Base-by-base conservation (phyloP, 768 basidiomycete genomes). In the Rubroboletus satanas region DNA sequence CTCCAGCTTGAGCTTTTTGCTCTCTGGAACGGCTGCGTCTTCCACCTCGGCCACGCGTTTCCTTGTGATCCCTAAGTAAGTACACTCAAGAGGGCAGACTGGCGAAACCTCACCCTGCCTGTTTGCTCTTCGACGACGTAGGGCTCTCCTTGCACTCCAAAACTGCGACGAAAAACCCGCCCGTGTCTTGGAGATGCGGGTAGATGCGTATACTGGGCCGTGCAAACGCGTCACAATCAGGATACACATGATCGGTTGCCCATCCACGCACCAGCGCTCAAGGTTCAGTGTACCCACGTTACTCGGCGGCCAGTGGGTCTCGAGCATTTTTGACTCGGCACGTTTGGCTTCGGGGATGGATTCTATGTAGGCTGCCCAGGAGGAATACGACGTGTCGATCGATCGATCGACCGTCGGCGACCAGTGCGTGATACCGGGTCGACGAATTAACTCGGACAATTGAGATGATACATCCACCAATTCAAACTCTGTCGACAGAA, bases 151-250 rank as follows among this genome's bases (percentile, higher is more conserved):
- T 81, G 64, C 78, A 82, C 66, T 88, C 80, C 35, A 98, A 70
- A 0, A 97, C 88, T 11, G 93, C 93, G n/a, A 99, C 85, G 66
- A 97, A 99, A 74, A 99, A 99, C 0, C 94, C 97, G 3, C 97
- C 97, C 0, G 94, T 92, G 65, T 99, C 90, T 71, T 98, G 97
- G 9, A 97, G 74, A 68, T 98, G 95, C 2, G 97, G 95, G 66
- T 96, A 90, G 58, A 98, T 83, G 37, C 97, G 82, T 70, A 98
- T 73, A 62, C 94, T 97, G 35, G 21, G 14, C 36, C 17, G 52
- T 10, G 48, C 14, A 41, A 29, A 38, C 38, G 33, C 17, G 2
- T 32, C 18, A 41, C 11, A 42, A 21, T 66, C 38, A 55, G 23
- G 26, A 21, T 15, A 32, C 6, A 15, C 18, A 23, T 26, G 7